These are phyloP conservation scores for Ophiostoma quercus DNA, from an alignment of 2,329 filamentous ascomycete genomes.

Conservation along the genomic window DNA sequence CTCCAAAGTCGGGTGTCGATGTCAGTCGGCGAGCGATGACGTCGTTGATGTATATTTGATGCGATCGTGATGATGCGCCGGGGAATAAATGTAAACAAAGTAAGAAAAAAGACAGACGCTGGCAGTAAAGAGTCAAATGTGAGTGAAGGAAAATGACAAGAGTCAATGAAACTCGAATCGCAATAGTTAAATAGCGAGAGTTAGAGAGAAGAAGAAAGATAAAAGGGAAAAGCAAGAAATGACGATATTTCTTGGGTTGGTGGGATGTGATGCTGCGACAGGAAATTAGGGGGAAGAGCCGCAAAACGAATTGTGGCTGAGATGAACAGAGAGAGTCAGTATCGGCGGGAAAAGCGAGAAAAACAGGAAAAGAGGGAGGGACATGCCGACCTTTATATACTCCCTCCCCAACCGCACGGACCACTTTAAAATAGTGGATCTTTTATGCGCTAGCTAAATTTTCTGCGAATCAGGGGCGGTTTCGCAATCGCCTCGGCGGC, in stretches of 20 bases:
- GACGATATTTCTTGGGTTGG: conserved; percentile 10
- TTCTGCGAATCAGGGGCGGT: conserved; percentile 28
- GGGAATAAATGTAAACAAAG: background rate
- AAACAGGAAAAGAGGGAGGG: conserved; percentile 26
- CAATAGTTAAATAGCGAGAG: conserved; percentile 27
- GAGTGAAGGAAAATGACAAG: background rate
- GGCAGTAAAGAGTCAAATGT: background rate
- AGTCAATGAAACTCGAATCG: conserved; percentile 23
- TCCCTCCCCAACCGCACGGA: conserved; percentile 25
- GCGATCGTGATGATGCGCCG: background rate
- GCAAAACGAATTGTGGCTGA: conserved; percentile 25
- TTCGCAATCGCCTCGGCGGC: conserved; percentile 26
- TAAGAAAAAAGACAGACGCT: conserved; percentile 4
- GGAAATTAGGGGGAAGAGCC: conserved; percentile 17
- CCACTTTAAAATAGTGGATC: conserved; percentile 23
- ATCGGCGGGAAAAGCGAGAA: conserved; percentile 18
- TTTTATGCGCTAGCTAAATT: conserved; percentile 24
- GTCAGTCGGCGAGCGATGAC: background rate
- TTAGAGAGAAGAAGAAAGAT: conserved; percentile 10
- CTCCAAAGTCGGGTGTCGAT: conserved; percentile 11
- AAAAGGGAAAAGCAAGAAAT: conserved; percentile 17
- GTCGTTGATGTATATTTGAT: background rate
- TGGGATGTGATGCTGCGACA: conserved; percentile 19
- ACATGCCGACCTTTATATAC: conserved; percentile 27
- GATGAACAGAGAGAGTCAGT: conserved; percentile 21